A percentile compares a stretch with the other conserved stretches of the same genome.
Conservation (phyloP, 208 protist genomes). For the Trypanosoma lewisi region DNA sequence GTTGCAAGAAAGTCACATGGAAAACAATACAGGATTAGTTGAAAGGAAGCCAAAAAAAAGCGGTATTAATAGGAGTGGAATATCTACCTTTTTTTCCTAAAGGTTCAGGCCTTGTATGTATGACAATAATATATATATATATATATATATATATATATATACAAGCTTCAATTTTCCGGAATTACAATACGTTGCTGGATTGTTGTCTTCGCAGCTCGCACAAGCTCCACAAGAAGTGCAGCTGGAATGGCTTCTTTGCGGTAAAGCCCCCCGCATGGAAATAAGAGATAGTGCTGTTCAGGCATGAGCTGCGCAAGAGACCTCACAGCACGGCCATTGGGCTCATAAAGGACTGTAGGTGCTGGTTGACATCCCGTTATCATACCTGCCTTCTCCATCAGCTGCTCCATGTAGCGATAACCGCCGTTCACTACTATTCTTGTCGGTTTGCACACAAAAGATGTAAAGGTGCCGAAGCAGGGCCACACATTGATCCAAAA, state of each 20-base stretch:
- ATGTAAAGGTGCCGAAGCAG: conserved; percentile 37
- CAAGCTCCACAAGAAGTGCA: conserved; percentile 36
- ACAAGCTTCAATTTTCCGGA: background rate
- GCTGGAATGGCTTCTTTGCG: conserved; percentile 35
- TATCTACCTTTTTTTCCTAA: too few relatives aligned
- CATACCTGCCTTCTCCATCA: conserved; percentile 39
- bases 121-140: conserved; percentile 20
- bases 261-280: conserved; percentile 50
- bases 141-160: conserved; percentile 8
- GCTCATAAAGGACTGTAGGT: conserved; percentile 40
- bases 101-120: too few relatives aligned
- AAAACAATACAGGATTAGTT: too few relatives aligned
- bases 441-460: conserved; percentile 14
- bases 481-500: conserved; percentile 71
- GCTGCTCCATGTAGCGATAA: conserved; percentile 49
- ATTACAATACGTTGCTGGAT: background rate
- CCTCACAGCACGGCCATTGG: conserved; percentile 34
- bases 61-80: too few relatives aligned
- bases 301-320: conserved; percentile 32
- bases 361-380: conserved; percentile 47
- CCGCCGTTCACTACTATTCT: conserved; percentile 29
- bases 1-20: too few relatives aligned
- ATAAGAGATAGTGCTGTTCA: conserved; percentile 55
- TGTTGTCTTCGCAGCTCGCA: conserved; percentile 24
- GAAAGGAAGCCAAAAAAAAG: too few relatives aligned